These are phyloP conservation scores for Thermothelomyces thermophilus DNA, from an alignment of 2,329 filamentous ascomycete genomes.

Conservation along the genomic window DNA sequence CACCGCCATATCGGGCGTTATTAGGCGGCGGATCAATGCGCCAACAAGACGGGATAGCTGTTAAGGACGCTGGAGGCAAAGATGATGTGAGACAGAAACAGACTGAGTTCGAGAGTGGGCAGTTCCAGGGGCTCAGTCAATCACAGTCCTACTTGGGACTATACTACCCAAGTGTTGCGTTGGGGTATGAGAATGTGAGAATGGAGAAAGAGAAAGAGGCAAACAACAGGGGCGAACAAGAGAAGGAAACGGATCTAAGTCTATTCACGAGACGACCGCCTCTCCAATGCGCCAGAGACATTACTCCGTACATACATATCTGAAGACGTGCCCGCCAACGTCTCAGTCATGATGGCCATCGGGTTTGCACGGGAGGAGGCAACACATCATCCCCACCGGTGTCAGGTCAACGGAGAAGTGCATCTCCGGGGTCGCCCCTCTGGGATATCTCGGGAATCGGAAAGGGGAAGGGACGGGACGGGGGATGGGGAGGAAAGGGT, in stretches of 20 bases:
- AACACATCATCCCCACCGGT: neutral
- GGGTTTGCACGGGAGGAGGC: neutral
- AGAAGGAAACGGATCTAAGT: neutral
- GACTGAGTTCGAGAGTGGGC: neutral
- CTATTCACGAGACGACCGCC: neutral
- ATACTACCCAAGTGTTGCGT: too few relatives aligned
- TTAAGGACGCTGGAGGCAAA: neutral
- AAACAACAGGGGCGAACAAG: neutral
- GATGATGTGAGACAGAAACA: neutral
- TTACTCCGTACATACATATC: neutral
- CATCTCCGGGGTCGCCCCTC: conserved; percentile 7
- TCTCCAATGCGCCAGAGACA: neutral
- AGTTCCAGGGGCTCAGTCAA: neutral
- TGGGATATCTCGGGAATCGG: neutral
- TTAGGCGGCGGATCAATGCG: neutral
- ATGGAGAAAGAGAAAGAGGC: neutral
- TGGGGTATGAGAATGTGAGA: neutral
- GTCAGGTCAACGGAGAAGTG: neutral
- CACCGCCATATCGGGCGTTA: conserved; percentile 19
- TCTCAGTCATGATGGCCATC: neutral
- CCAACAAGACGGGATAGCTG: neutral
- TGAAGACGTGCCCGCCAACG: neutral
- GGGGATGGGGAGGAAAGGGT: too few relatives aligned
- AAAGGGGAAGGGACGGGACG: too few relatives aligned
- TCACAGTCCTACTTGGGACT: neutral